Evolutionary conservation across 148 eudicot species (phyloP).

Genomic region (Selenicereus undatus): DNA sequence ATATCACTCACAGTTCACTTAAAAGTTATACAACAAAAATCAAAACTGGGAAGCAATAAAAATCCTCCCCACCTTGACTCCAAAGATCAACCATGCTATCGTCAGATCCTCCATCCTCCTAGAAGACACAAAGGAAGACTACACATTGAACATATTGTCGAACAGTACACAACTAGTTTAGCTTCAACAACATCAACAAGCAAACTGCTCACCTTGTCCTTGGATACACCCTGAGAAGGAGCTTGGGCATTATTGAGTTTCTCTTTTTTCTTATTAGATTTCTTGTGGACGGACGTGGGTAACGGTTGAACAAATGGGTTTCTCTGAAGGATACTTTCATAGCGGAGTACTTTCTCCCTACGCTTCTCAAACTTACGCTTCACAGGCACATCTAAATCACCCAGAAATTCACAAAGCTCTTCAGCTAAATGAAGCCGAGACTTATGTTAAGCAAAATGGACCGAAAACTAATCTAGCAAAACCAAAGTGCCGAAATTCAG

Average conservation of each 20-base stretch:
- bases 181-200: constrained; percentile 1
- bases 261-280: constrained; percentile 37
- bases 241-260: constrained; percentile 14
- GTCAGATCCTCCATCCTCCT: constrained; percentile 47
- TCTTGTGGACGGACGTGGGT: constrained; percentile 57
- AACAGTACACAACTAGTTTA: background rate
- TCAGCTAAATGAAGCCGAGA: background rate
- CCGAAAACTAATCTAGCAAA: background rate
- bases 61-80: constrained; percentile 45
- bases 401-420: constrained; percentile 10
- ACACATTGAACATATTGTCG: background rate
- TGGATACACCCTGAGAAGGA: constrained; percentile 24
- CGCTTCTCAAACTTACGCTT: constrained; percentile 86
- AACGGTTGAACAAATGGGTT: constrained; percentile 72
- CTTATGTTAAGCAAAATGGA: background rate
- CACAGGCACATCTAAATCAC: constrained; percentile 57
- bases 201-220: constrained; percentile 35
- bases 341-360: constrained; percentile 66
- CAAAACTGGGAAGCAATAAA: constrained; percentile 1
- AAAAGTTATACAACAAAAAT: constrained; percentile 4
- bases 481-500: background rate
- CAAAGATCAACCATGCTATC: constrained; percentile 62
- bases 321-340: constrained; percentile 63
- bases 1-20: background rate
- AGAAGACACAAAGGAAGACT: constrained; percentile 15